These are phyloP conservation scores for Aureobasidium sp. DNA, from an alignment of 2,329 filamentous ascomycete genomes.

Conservation along the genomic window DNA sequence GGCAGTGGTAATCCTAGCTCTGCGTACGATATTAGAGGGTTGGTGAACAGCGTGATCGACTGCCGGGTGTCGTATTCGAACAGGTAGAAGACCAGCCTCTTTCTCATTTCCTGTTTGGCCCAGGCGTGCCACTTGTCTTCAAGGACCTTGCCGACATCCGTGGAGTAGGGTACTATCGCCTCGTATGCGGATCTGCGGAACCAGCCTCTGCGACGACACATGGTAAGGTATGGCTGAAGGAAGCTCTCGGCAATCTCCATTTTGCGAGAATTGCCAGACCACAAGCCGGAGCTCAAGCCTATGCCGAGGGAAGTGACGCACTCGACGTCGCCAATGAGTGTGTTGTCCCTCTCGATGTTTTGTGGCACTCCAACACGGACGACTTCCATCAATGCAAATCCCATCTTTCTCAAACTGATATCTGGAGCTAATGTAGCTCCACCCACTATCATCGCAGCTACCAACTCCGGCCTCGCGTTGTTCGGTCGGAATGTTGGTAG, in stretches of 20 bases:
- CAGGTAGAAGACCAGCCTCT: conserved; percentile 55
- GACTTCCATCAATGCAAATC: conserved; percentile 43
- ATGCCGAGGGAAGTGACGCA: conserved; percentile 43
- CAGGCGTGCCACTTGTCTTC: conserved; percentile 56
- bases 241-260: conserved; percentile 53
- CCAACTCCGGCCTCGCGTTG: conserved; percentile 49
- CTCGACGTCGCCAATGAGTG: conserved; percentile 42
- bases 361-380: conserved; percentile 31
- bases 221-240: conserved; percentile 44
- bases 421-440: conserved; percentile 52
- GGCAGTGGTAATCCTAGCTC: conserved; percentile 61
- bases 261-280: conserved; percentile 50
- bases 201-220: conserved; percentile 46
- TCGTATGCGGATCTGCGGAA: conserved; percentile 40
- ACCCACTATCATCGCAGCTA: conserved; percentile 50
- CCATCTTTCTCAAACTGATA: conserved; percentile 51
- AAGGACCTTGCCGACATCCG: conserved; percentile 49
- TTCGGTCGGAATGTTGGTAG: conserved; percentile 50
- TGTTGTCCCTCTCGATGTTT: conserved; percentile 42
- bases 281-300: conserved; percentile 45
- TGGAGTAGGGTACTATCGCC: conserved; percentile 39
- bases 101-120: conserved; percentile 57
- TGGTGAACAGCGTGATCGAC: conserved; percentile 58
- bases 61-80: conserved; percentile 58
- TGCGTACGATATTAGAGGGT: conserved; percentile 58